Evolutionary conservation across 2,329 filamentous ascomycete genomes (phyloP).

Genomic region (Aspergillus sp.): DNA sequence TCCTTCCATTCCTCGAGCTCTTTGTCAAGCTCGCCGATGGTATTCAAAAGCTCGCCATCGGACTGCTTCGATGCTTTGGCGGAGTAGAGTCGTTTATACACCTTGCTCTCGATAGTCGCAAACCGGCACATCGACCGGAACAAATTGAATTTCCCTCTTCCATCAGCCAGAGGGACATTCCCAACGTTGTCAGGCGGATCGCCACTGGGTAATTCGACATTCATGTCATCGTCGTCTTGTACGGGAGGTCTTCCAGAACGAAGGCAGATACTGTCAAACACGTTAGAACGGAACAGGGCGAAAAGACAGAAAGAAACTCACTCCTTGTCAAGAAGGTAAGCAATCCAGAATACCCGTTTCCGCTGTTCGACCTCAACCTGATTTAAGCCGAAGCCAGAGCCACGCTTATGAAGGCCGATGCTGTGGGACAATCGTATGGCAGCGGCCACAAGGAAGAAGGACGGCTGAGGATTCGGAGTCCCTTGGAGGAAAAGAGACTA

Average conservation of each 20-base stretch:
- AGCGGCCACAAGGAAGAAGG: slow-evolving; percentile 81
- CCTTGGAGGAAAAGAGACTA: slow-evolving; percentile 83
- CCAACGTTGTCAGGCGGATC: slow-evolving; percentile 88
- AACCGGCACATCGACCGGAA: slow-evolving; percentile 92
- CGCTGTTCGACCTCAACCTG: slow-evolving; percentile 89
- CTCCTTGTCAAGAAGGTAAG: slow-evolving; percentile 65
- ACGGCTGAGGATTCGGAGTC: slow-evolving; percentile 90
- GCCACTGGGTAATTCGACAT: slow-evolving; percentile 86
- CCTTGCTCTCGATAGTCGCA: slow-evolving; percentile 80
- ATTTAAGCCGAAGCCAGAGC: slow-evolving; percentile 86
- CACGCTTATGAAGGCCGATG: slow-evolving; percentile 89
- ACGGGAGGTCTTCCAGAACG: slow-evolving; percentile 62
- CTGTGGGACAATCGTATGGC: slow-evolving; percentile 86
- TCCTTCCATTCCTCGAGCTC: slow-evolving; percentile 95
- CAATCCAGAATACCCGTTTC: slow-evolving; percentile 69
- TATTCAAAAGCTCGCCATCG: slow-evolving; percentile 85
- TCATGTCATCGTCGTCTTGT: slow-evolving; percentile 79
- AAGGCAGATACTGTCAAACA: slow-evolving; percentile 48
- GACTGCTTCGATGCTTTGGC: slow-evolving; percentile 86
- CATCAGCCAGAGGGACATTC: slow-evolving; percentile 81
- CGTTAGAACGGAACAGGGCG: slow-evolving; percentile 7
- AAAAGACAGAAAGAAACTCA: slow-evolving; percentile 20
- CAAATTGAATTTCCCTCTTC: slow-evolving; percentile 86
- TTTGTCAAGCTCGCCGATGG: slow-evolving; percentile 86
- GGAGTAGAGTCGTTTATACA: slow-evolving; percentile 88